Evolutionary conservation across 192 early-diverging fungal genomes (phyloP).

Genomic region (Phycomyces nitens): DNA sequence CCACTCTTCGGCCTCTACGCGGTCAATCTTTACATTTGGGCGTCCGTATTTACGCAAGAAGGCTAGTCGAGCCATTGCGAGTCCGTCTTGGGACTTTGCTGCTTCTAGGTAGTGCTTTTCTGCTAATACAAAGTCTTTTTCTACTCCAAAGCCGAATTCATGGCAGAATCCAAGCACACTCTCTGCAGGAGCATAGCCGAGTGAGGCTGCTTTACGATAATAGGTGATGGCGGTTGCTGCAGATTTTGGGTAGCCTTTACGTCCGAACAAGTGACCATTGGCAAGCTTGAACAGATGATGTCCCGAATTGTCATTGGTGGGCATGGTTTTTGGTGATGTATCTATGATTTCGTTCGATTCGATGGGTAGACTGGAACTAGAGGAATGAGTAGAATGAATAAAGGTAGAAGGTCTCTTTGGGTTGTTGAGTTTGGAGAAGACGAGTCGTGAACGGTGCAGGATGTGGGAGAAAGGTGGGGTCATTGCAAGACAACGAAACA

Average conservation of each 20-base stretch:
- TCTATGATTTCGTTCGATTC: background rate
- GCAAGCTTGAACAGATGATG: constrained; percentile 29
- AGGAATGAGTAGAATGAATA: background rate
- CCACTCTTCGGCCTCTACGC: constrained; percentile 78
- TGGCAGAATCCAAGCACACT: constrained; percentile 76
- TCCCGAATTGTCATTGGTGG: background rate
- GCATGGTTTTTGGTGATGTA: no score
- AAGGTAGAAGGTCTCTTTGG: background rate
- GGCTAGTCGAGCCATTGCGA: constrained; percentile 66
- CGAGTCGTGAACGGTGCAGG: constrained; percentile 15
- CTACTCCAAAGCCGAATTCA: constrained; percentile 80
- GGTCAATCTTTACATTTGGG: constrained; percentile 73
- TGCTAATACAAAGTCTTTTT: constrained; percentile 54
- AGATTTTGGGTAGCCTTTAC: constrained; percentile 35
- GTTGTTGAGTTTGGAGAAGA: constrained; percentile 8
- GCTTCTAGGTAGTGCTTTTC: constrained; percentile 66
- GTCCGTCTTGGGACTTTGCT: constrained; percentile 57
- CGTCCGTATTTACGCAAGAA: constrained; percentile 80
- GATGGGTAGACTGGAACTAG: constrained; percentile 1
- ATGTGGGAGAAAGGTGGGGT: constrained; percentile 13
- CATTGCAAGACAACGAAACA: constrained; percentile 12
- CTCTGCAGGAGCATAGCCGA: constrained; percentile 44
- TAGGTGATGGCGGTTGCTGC: constrained; percentile 47
- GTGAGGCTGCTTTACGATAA: constrained; percentile 47
- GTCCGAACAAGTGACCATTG: constrained; percentile 50